Evolutionary conservation across 1,284 basidiomycete genomes (phyloP).

Genomic region (Ceraceosorus bombacis): DNA sequence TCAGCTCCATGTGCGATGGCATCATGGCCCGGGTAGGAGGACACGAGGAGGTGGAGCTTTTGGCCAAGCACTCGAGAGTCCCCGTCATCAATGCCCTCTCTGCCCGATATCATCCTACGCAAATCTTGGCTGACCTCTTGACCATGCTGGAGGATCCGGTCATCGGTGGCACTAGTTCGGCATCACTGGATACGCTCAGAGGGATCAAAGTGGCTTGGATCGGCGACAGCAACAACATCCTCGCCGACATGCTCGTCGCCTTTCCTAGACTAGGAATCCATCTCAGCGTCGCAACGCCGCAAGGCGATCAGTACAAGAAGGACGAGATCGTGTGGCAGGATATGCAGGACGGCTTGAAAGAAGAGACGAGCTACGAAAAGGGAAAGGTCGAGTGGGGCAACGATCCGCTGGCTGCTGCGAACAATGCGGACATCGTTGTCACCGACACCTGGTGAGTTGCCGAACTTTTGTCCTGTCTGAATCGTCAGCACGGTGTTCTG

Average conservation of each 20-base stretch:
- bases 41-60: constrained; percentile 86
- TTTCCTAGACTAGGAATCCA: constrained; percentile 84
- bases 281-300: constrained; percentile 72
- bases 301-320: constrained; percentile 61
- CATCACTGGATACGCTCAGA: constrained; percentile 46
- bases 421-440: constrained; percentile 82
- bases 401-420: constrained; percentile 76
- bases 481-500: too few relatives aligned
- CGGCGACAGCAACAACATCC: constrained; percentile 90
- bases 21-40: constrained; percentile 92
- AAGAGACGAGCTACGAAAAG: constrained; percentile 41
- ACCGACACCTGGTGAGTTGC: constrained; percentile 54
- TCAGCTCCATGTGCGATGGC: constrained; percentile 90
- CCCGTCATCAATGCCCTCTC: constrained; percentile 94
- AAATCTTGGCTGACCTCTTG: constrained; percentile 84
- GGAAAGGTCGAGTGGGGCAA: constrained; percentile 63
- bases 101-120: constrained; percentile 91
- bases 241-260: constrained; percentile 94
- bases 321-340: constrained; percentile 64
- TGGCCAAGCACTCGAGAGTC: constrained; percentile 78
- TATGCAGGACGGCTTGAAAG: constrained; percentile 41
- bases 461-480: too few relatives aligned
- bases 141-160: constrained; percentile 67
- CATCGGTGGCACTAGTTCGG: constrained; percentile 45
- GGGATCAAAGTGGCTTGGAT: constrained; percentile 63